Conservation (phyloP, 495 filamentous ascomycete genomes). For the Hypoxylon subgilvum region DNA sequence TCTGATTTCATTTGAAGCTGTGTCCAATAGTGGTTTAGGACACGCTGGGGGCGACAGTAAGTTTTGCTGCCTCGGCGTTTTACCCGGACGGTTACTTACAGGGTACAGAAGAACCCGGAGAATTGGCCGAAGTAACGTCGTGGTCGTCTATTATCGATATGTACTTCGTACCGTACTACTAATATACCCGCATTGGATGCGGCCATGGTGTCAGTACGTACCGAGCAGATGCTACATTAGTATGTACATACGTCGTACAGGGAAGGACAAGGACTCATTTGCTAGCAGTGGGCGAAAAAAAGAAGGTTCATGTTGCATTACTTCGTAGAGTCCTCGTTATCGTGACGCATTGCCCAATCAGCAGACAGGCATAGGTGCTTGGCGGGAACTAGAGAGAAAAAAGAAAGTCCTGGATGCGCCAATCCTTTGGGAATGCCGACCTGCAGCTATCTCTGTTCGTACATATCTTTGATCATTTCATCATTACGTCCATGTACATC, state of each 20-base stretch:
- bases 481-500: no score
- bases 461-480: no score
- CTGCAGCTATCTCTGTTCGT: not conserved
- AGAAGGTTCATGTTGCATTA: no score
- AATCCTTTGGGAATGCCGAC: conserved; percentile 9
- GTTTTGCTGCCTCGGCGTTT: conserved; percentile 1
- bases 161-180: no score
- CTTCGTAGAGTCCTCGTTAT: conserved; percentile 30
- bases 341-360: conserved; percentile 22
- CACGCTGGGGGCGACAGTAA: not conserved
- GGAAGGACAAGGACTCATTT: conserved; percentile 5
- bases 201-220: conserved; percentile 32
- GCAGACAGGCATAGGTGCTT: not conserved
- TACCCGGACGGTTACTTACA: not conserved
- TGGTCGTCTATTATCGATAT: not conserved
- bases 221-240: no score
- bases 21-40: no score
- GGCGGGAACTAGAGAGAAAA: conserved; percentile 1
- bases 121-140: conserved; percentile 20
- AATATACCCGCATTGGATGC: conserved; percentile 6
- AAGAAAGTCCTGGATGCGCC: conserved; percentile 9
- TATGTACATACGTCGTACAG: no score
- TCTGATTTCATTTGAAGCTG: conserved; percentile 2
- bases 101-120: not conserved
- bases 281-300: conserved; percentile 14